Conservation (phyloP, 768 basidiomycete species). For the Amylocystis lapponica region DNA sequence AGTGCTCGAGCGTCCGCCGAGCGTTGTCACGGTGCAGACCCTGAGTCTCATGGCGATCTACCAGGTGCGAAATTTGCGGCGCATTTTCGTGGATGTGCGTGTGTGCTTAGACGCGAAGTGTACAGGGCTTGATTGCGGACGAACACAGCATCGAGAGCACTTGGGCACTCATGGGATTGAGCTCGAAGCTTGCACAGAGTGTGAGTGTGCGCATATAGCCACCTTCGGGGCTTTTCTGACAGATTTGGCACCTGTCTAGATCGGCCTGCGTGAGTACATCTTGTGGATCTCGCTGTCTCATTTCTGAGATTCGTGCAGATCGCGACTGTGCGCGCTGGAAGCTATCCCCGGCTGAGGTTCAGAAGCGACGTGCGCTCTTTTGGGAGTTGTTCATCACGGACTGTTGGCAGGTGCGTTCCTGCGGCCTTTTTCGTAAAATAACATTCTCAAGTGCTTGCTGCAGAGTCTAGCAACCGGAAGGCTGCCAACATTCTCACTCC, state of each 20-base stretch:
- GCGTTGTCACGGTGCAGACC: conserved; percentile 65
- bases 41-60: conserved; percentile 63
- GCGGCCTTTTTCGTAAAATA: conserved; percentile 5
- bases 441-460: no score
- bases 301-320: conserved; percentile 39
- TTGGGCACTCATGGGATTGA: conserved; percentile 43
- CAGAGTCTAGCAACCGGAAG: conserved; percentile 43
- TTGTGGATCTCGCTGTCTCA: neutral
- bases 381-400: conserved; percentile 61
- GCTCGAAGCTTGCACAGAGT: conserved; percentile 55
- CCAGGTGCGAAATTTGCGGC: conserved; percentile 7
- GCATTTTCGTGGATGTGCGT: neutral
- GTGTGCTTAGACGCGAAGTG: neutral
- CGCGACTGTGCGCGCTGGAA: conserved; percentile 69
- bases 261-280: conserved; percentile 42
- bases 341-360: conserved; percentile 53
- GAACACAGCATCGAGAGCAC: conserved; percentile 50
- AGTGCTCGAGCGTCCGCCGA: conserved; percentile 63
- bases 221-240: conserved; percentile 56
- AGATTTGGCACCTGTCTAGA: conserved; percentile 56
- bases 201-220: conserved; percentile 34
- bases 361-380: conserved; percentile 59
- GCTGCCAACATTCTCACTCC: conserved; percentile 32
- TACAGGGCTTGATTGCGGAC: conserved; percentile 56
- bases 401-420: conserved; percentile 38